Conservation (phyloP, 1,139 yeast species). For the Diutina pseudorugosa region DNA sequence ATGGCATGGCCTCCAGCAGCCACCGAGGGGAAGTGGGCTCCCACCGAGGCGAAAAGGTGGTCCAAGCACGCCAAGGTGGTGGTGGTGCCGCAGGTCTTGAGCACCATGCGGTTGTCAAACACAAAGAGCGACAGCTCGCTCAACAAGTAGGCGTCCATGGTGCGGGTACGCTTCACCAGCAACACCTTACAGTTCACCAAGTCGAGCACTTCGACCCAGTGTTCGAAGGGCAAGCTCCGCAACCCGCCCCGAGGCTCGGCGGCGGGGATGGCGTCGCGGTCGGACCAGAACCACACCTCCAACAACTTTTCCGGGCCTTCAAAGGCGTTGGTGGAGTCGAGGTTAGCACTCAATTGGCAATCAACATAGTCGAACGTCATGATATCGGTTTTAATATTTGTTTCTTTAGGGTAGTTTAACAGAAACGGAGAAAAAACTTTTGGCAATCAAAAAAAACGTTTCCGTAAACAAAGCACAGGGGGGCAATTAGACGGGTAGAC, state of each 20-base stretch:
- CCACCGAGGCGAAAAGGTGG: conserved; percentile 40
- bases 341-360: conserved; percentile 62
- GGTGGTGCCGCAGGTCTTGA: conserved; percentile 96
- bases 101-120: conserved; percentile 69
- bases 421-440: conserved; percentile 4
- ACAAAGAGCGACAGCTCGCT: conserved; percentile 89
- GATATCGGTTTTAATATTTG: not conserved
- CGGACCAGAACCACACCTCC: conserved; percentile 73
- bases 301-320: conserved; percentile 95
- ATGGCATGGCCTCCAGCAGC: conserved; percentile 16
- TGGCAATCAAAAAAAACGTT: conserved; percentile 4
- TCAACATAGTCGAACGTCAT: conserved; percentile 36
- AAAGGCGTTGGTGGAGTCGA: conserved; percentile 84
- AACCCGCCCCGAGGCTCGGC: conserved; percentile 32
- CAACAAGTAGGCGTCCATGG: conserved; percentile 73
- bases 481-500: not conserved
- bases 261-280: conserved; percentile 25
- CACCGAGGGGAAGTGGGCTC: not conserved
- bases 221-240: conserved; percentile 49
- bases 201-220: conserved; percentile 68
- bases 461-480: not conserved
- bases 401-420: conserved; percentile 2
- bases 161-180: conserved; percentile 57
- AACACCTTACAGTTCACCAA: conserved; percentile 80
- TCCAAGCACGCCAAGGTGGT: conserved; percentile 75